A percentile compares a stretch with the other conserved stretches of the same genome.
Evolutionary conservation across 202 grass and related monocot species (phyloP).

Genomic region (Hordeum pubiflorum): DNA sequence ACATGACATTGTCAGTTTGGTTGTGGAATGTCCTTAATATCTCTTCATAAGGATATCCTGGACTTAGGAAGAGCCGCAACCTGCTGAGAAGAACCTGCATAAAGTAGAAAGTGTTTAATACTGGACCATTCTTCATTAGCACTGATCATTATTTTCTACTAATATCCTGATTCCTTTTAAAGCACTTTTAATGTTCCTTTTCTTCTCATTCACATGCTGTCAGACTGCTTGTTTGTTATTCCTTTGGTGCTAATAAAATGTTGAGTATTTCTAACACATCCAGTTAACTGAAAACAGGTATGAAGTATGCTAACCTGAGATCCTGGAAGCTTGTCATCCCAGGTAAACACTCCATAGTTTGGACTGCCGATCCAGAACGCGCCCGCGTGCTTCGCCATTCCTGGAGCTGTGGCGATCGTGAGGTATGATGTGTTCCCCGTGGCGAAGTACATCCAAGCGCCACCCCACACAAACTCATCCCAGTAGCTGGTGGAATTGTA

Average conservation of each 20-base stretch:
- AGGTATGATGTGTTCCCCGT: slow-evolving; percentile 82
- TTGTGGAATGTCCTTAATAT: slow-evolving; percentile 92
- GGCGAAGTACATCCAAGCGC: slow-evolving; percentile 82
- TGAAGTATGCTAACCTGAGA: slow-evolving; percentile 55
- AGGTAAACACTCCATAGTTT: slow-evolving; percentile 87
- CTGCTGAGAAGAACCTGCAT: slow-evolving; percentile 88
- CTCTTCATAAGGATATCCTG: slow-evolving; percentile 90
- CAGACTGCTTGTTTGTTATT: not conserved
- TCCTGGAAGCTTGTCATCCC: slow-evolving; percentile 89
- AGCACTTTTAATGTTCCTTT: not conserved
- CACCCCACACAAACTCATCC: slow-evolving; percentile 90
- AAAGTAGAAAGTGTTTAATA: slow-evolving; percentile 34
- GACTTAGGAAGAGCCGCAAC: slow-evolving; percentile 76
- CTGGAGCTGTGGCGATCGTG: slow-evolving; percentile 60
- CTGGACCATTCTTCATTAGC: not conserved
- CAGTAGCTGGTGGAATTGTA: slow-evolving; percentile 90
- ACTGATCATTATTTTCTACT: not conserved
- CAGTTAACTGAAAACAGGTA: not conserved
- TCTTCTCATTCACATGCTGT: slow-evolving; percentile 4
- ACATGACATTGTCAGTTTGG: slow-evolving; percentile 84
- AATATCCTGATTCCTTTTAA: not conserved
- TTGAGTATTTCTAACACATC: not conserved
- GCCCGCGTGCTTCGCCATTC: slow-evolving; percentile 80
- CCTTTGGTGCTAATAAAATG: not conserved
- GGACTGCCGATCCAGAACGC: slow-evolving; percentile 70